phyloP scores from a whole-genome alignment of 1,139 yeast genomes.

The Yamadazyma siamensis region DNA sequence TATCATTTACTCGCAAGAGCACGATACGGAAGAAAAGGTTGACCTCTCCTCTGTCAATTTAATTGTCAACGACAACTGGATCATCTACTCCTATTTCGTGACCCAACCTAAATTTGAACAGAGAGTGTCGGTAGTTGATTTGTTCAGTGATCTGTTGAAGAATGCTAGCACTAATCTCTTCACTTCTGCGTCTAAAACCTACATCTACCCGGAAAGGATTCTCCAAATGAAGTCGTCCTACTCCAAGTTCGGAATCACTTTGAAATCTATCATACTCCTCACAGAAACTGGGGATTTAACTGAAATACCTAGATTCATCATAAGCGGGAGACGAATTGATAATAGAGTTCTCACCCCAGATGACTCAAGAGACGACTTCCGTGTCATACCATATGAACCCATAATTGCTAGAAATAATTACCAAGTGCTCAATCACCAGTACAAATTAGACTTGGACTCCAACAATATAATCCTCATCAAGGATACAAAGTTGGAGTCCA shows the following conservation, averaged over 20 bases:
- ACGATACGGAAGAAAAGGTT: slow-evolving; percentile 38
- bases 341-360: slow-evolving; percentile 51
- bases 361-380: slow-evolving; percentile 57
- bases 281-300: slow-evolving; percentile 64
- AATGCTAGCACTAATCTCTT: slow-evolving; percentile 22
- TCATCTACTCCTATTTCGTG: slow-evolving; percentile 65
- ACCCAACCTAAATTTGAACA: slow-evolving; percentile 50
- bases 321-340: slow-evolving; percentile 60
- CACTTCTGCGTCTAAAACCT: slow-evolving; percentile 43
- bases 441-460: slow-evolving; percentile 34
- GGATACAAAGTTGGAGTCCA: slow-evolving; percentile 78
- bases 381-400: slow-evolving; percentile 65
- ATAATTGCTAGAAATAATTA: slow-evolving; percentile 48
- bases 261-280: slow-evolving; percentile 61
- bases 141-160: slow-evolving; percentile 48
- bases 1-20: slow-evolving; percentile 46
- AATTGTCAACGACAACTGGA: slow-evolving; percentile 80
- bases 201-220: slow-evolving; percentile 56
- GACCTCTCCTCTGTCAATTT: slow-evolving; percentile 43
- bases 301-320: slow-evolving; percentile 62
- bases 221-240: slow-evolving; percentile 51
- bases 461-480: slow-evolving; percentile 39
- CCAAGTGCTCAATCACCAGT: slow-evolving; percentile 36
- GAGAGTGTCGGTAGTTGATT: slow-evolving; percentile 68
- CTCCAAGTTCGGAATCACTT: slow-evolving; percentile 73